phyloP scores from a whole-genome alignment of 1,284 basidiomycete species.

The Gymnopus androsaceus region DNA sequence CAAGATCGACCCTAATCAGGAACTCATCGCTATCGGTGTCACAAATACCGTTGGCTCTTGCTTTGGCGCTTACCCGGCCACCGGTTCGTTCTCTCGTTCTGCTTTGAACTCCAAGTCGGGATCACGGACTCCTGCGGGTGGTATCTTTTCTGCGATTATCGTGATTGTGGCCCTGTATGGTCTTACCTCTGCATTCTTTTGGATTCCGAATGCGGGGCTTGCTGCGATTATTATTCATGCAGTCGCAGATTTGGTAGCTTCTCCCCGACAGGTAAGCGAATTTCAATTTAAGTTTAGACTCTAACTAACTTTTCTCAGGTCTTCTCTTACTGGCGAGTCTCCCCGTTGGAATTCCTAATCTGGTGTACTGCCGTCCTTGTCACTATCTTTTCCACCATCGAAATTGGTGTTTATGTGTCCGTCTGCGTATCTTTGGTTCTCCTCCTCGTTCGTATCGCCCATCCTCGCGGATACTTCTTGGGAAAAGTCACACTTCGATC shows the following conservation, averaged over 20 bases:
- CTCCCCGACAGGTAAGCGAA: conserved; percentile 65
- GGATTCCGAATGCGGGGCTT: conserved; percentile 79
- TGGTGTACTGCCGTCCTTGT: conserved; percentile 88
- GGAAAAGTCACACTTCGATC: conserved; percentile 64
- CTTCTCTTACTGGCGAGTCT: conserved; percentile 93
- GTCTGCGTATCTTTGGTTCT: conserved; percentile 80
- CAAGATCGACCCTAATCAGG: conserved; percentile 97
- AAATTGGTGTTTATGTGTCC: conserved; percentile 94
- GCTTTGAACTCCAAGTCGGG: conserved; percentile 96
- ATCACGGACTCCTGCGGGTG: conserved; percentile 91
- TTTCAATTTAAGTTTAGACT: neutral
- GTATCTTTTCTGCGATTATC: conserved; percentile 84
- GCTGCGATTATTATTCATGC: conserved; percentile 96
- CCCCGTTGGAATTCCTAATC: conserved; percentile 92
- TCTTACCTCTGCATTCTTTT: conserved; percentile 87
- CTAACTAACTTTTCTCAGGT: conserved; percentile 38
- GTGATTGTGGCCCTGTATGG: conserved; percentile 95
- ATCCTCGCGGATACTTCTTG: conserved; percentile 89
- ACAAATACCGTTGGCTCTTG: conserved; percentile 84
- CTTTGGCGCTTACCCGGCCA: conserved; percentile 94
- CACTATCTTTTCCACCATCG: conserved; percentile 87
- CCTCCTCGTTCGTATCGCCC: conserved; percentile 90
- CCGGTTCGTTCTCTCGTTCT: conserved; percentile 96
- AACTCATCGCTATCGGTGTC: conserved; percentile 97
- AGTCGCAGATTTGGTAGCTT: conserved; percentile 89